Evolutionary conservation across 495 filamentous ascomycete genomes (phyloP), one percentile per base, ranked within the genome.

Genomic region (Pyronema domesticum): DNA sequence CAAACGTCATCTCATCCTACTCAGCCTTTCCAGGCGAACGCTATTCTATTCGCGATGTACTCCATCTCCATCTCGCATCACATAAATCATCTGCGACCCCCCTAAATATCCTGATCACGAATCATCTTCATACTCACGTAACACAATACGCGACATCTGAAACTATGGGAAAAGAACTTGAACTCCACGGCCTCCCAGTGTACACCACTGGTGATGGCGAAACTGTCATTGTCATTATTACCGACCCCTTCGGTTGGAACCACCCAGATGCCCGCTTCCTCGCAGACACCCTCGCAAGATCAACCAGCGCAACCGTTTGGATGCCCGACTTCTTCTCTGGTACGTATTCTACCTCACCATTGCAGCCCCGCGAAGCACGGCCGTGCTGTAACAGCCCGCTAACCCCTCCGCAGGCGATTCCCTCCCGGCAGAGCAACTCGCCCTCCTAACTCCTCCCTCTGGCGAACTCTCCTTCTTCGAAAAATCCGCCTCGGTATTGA

Each of bases 261-360:
- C 67, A 80, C 14, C 61, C 66, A 17, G 80, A 82, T 58, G 71
- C 68, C 36, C 66, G 77, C 5, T 59, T 76, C 0, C 60, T 80
- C 9, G 72, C 74, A 4, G 77, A 82, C 57, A 53, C 61, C 23
- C 78, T 74, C 56, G 74, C 77, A 3, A 62, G 70, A 23, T 69
- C 69, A 54, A 70, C 72, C 0, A 68, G 63, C 9, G 74, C 68
- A 57, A 63, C 60, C 3, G 76, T 80, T 33, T 77, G 75, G 57
- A 57, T 77, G 42, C 79, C 78, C 0, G 76, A 82, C 53, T 77
- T 81, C 58, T 76, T 80, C 74, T 63, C 70, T 51, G 77, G 78
- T 76, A 37, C 54, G 64, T 64, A n/a, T 17, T 30, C 18, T 40
- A 18, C 49, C 37, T 6, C 8, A 50, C 46, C 10, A 36, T 23